Evolutionary conservation across 73 alveolate genomes (phyloP), one percentile per base, ranked within the genome.

Genomic region (Stentor roeselii): DNA sequence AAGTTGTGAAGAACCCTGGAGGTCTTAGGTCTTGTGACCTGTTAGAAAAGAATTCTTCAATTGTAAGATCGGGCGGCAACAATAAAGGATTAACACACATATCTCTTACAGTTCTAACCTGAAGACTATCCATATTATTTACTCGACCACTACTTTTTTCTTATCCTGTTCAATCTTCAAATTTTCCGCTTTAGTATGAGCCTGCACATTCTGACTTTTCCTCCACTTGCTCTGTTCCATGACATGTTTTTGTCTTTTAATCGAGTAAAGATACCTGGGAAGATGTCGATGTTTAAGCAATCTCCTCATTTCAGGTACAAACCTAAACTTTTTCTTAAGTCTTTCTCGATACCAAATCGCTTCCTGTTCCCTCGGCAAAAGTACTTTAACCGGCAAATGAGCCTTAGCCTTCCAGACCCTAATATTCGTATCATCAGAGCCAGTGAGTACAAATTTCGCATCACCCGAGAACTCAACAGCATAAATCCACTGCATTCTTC

Each of bases 371-470:
- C 99, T 92, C 82, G 93, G 91, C 67, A 91, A 92, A 75, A 96
- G 82, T 36, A 92, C 87, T 76, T 96, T 95, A 59, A 97, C 90
- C 39, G 98, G 87, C 42, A 90, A 90, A 75, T 94, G 88, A 0
- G 99, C 98, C 21, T 95, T 87, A n/a, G 96, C 89, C 86, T 97
- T 97, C 99, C 99, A 97, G 31, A 97, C 88, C 89, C 99, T 96
- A 21, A 97, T 86, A 83, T 97, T 97, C 59, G 98, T 96, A 88
- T 97, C 99, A 82, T 97, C 99, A 36, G 97, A 87, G 0, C 99
- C 99, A 83, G 98, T 89, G 35, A 94, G 78, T 59, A 97, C 94
- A 87, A 90, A 97, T 88, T 95, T 93, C 78, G 91, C 91, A 88
- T 97, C 99, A 94, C 91, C 94, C 0, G 98, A 86, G 87, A 91